These are phyloP conservation scores for Daldinia vernicosa DNA, from an alignment of 495 filamentous ascomycete species.

Conservation along the genomic window DNA sequence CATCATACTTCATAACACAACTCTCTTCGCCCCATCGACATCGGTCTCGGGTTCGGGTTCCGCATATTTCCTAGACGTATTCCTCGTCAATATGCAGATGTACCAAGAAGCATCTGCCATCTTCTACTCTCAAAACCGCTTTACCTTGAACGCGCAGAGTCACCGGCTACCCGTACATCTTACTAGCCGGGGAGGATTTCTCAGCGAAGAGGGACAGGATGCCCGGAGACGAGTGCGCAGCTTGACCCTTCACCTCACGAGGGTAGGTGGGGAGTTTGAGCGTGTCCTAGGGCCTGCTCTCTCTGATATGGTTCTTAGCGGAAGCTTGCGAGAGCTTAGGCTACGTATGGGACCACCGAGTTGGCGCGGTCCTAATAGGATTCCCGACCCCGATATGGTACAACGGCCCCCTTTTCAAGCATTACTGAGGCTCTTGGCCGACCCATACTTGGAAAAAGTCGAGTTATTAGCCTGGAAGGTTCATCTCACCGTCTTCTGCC, in stretches of 20 bases:
- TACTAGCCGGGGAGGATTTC: constrained; percentile 33
- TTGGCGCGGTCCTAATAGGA: constrained; percentile 16
- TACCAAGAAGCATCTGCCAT: constrained; percentile 48
- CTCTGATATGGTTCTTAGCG: constrained; percentile 46
- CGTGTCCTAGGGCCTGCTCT: constrained; percentile 37
- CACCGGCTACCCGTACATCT: constrained; percentile 42
- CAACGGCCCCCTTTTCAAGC: constrained; percentile 42
- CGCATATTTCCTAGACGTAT: constrained; percentile 34
- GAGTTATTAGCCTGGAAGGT: constrained; percentile 38
- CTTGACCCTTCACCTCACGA: constrained; percentile 40
- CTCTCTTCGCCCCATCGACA: constrained; percentile 19
- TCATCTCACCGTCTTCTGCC: constrained; percentile 44
- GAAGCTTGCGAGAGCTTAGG: constrained; percentile 40
- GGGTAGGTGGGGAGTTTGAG: constrained; percentile 46
- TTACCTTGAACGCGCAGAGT: constrained; percentile 44
- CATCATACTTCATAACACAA: constrained; percentile 40
- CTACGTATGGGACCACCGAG: constrained; percentile 38
- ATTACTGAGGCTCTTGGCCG: constrained; percentile 44
- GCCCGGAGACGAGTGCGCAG: constrained; percentile 44
- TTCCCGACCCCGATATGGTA: constrained; percentile 32
- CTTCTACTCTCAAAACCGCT: constrained; percentile 48
- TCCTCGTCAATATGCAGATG: constrained; percentile 48
- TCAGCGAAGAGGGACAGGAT: constrained; percentile 35
- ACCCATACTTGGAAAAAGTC: constrained; percentile 44
- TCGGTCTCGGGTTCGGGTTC: not conserved